A percentile compares a stretch with the other conserved stretches of the same genome.
Conservation (phyloP, 768 basidiomycete genomes). For the Tricholoma matsutake region DNA sequence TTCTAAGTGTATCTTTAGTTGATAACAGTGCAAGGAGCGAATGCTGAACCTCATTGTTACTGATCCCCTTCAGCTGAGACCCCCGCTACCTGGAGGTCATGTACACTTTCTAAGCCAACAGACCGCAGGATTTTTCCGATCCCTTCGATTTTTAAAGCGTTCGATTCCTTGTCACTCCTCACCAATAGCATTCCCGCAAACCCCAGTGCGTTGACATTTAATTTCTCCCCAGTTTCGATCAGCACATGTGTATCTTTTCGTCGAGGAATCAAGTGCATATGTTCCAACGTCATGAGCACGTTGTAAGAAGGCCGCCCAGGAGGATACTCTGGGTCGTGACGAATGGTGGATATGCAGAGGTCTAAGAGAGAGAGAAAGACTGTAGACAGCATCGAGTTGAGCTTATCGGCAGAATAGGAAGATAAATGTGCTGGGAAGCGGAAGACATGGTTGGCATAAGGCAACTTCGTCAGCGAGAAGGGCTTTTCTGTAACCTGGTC, state of each 20-base stretch:
- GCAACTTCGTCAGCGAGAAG: constrained; percentile 61
- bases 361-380: constrained; percentile 76
- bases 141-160: constrained; percentile 61
- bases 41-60: background rate
- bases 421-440: constrained; percentile 50
- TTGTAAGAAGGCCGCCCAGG: constrained; percentile 76
- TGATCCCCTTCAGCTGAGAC: constrained; percentile 21
- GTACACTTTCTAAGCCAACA: constrained; percentile 65
- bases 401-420: constrained; percentile 36
- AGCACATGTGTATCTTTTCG: constrained; percentile 56
- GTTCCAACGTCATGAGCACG: constrained; percentile 74
- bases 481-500: constrained; percentile 53
- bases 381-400: constrained; percentile 50
- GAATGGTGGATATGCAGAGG: constrained; percentile 68
- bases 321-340: constrained; percentile 63
- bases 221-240: constrained; percentile 45
- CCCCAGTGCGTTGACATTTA: constrained; percentile 84
- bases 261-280: constrained; percentile 86
- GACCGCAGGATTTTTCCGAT: constrained; percentile 58
- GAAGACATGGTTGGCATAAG: constrained; percentile 80
- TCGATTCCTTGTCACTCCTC: constrained; percentile 75
- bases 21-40: too few relatives aligned
- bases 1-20: background rate
- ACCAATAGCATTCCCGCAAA: constrained; percentile 89
- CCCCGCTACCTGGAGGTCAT: constrained; percentile 61